Conservation (phyloP, 2,329 filamentous ascomycete species). For the Pseudocercospora vitis region DNA sequence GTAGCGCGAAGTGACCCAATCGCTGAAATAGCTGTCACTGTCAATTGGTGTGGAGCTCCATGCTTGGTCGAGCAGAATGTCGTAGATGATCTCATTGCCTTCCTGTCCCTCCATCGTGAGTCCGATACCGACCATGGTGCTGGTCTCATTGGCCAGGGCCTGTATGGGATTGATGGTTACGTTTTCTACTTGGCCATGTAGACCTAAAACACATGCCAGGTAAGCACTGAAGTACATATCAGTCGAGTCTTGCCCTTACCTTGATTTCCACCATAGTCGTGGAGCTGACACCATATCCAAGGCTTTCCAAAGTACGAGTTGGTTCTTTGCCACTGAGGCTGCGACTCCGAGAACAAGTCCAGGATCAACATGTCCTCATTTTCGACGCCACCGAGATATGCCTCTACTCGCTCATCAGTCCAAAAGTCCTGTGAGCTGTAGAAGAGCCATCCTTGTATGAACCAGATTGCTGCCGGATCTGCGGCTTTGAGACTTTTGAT, state of each 20-base stretch:
- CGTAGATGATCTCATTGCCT: constrained; percentile 56
- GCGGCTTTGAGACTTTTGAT: constrained; percentile 51
- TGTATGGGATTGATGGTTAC: constrained; percentile 50
- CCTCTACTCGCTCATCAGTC: constrained; percentile 49
- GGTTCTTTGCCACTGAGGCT: constrained; percentile 54
- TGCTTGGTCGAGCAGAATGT: constrained; percentile 53
- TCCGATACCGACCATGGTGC: constrained; percentile 50
- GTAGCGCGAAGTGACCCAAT: constrained; percentile 51
- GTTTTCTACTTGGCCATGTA: constrained; percentile 53
- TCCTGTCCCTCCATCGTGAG: constrained; percentile 54
- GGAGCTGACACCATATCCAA: constrained; percentile 57
- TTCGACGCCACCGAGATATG: constrained; percentile 51
- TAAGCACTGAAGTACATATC: neutral
- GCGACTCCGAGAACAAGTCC: constrained; percentile 52
- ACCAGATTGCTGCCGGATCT: constrained; percentile 52
- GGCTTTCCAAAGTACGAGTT: constrained; percentile 54
- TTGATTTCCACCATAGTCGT: constrained; percentile 51
- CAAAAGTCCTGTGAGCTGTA: constrained; percentile 47
- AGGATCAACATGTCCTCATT: constrained; percentile 52
- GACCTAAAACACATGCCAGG: constrained; percentile 29
- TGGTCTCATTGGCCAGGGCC: constrained; percentile 45
- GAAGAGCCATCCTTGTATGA: constrained; percentile 57
- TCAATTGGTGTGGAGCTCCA: constrained; percentile 50
- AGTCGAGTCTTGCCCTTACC: neutral
- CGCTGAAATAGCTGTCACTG: constrained; percentile 47